Base-by-base conservation (phyloP, 1,284 basidiomycete species). In the Gymnopus androsaceus region DNA sequence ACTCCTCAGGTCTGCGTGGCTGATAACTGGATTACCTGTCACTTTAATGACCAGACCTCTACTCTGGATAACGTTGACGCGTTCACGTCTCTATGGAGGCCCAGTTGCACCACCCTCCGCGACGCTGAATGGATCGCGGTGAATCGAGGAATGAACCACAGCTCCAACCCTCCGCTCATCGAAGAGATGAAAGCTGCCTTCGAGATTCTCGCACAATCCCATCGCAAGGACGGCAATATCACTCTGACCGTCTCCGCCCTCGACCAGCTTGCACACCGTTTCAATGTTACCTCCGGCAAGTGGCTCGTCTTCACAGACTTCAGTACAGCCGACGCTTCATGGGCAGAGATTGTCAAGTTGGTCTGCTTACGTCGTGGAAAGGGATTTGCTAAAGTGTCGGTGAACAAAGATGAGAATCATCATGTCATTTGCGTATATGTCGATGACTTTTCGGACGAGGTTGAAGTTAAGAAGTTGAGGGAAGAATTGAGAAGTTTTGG, bases 341-440 rank as follows among this genome's bases (percentile, higher is more conserved):
- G 73, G 74, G 64, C 62, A 6, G 67, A 66, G 36, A 58, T 75
- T 19, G 68, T 71, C 4, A 47, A 61, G n/a, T 49, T 67, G 12
- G 50, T 73, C 9, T 69, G 68, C 58, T 41, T 66, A 28, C 58
- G 64, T 66, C 47, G 64, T 38, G 56, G 60, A 55, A 62, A 60
- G 45, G 64, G 70, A 11, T 51, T 56, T 14, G 63, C 66, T 3
- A 75, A 73, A 59, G 72, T 75, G 7, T 71, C 72, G 0, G 68
- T 72, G 4, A 63, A 64, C 15, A 67, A 67, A 36, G 56, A 44
- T 1, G 42, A 45, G 11, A 66, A 69, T 40, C 60, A 61, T 33
- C 71, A 73, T 53, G 72, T 74, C 19, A 70, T 74, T 17, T 74
- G 69, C 31, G 67, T 74, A 9, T 74, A 74, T 55, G 70, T 69